These are phyloP conservation scores for Yamadazyma membranifaciens DNA, from an alignment of 1,139 yeast species.

Conservation along the genomic window DNA sequence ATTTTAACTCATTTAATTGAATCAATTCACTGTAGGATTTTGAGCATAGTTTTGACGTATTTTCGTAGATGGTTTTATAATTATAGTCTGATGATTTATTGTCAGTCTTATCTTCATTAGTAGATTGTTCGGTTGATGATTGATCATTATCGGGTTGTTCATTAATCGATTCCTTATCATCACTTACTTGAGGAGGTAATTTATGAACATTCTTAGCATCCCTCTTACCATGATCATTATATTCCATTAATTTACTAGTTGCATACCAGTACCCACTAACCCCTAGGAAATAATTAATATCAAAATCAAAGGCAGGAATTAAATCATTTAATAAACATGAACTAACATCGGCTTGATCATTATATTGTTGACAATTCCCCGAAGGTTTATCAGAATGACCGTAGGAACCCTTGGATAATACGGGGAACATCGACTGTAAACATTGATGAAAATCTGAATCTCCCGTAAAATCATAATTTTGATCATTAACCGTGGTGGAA, in stretches of 20 bases:
- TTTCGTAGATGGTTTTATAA: conserved; percentile 37
- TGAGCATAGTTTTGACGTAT: conserved; percentile 49
- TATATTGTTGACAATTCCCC: conserved; percentile 30
- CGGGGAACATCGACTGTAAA: conserved; percentile 49
- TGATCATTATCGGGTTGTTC: not conserved
- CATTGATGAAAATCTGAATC: conserved; percentile 61
- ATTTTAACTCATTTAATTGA: conserved; percentile 32
- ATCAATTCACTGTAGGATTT: conserved; percentile 39
- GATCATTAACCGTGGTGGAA: conserved; percentile 22
- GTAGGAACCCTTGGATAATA: conserved; percentile 41
- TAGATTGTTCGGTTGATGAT: not conserved
- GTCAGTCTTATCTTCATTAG: conserved; percentile 5
- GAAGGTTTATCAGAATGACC: conserved; percentile 19
- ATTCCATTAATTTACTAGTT: conserved; percentile 44
- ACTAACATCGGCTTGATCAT: conserved; percentile 30
- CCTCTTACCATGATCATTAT: conserved; percentile 13
- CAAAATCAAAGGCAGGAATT: conserved; percentile 69
- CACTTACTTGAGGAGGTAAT: not conserved
- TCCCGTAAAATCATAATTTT: conserved; percentile 47
- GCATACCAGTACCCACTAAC: conserved; percentile 86
- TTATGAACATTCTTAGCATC: conserved; percentile 13
- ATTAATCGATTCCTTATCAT: not conserved
- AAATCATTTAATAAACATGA: conserved; percentile 53
- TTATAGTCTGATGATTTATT: conserved; percentile 23
- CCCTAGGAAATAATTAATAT: conserved; percentile 66